Evolutionary conservation across 169 alveolate genomes (phyloP), one percentile per base, ranked within the genome.

Genomic region (Babesia bovis): DNA sequence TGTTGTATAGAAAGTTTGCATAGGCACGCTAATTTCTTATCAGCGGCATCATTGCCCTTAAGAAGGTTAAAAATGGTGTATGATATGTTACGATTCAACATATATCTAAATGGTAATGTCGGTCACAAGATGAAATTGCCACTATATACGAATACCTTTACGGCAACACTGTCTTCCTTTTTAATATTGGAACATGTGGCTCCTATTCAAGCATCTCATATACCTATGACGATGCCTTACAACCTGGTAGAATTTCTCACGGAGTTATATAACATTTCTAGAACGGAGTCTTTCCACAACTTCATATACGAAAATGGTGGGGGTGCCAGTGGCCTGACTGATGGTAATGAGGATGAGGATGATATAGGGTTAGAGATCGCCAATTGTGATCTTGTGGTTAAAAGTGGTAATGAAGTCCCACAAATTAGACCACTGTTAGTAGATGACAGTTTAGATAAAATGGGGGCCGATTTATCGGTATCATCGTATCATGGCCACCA

Each of bases 251-350:
- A 56, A 45, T 71, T 38, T 30, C 82, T 30, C 15, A 17, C 42
- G 60, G 52, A 71, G 38, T 35, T 71, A 38, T 71, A 71, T 32
- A 25, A 19, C 3, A 71, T 60, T 17, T 71, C 82, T 3, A 19
- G 82, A 21, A 71, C 82, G 17, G 77, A 71, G n/a, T 71, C 82
- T 5, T 71, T 51, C 44, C 44, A 51, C 73, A 71, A 71, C 66
- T 71, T 71, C 51, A 35, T 71, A 5, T 50, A 45, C 41, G 72
- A 47, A 2, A 63, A 71, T 5, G 58, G 60, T 1, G 41, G 33
- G 19, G 49, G 38, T 25, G 49, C 59, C 15, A 42, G 6, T 28
- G 47, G 73, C 3, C 21, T 28, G 32, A 7, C 23, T 1, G 47
- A 32, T 33, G 73, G 73, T 3, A 23, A 35, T 13, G 82, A 71